Evolutionary conservation across 2,329 filamentous ascomycete species (phyloP).

Genomic region (Nemania serpens): DNA sequence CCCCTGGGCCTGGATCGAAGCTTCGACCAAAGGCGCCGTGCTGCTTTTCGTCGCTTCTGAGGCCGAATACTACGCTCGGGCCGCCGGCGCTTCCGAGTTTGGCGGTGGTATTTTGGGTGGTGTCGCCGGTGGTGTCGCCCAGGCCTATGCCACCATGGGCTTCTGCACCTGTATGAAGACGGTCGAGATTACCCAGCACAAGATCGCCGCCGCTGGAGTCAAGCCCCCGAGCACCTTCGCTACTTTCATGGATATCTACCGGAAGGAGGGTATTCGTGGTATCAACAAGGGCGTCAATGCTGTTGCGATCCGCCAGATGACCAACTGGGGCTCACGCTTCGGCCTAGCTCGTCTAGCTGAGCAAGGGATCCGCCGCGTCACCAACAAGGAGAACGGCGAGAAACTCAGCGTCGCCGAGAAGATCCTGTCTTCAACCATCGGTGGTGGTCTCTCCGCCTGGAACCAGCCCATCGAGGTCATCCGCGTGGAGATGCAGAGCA

Average conservation of each 20-base stretch:
- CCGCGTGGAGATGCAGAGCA: constrained; percentile 99
- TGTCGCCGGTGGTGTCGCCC: constrained; percentile 91
- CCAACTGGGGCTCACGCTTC: constrained; percentile 98
- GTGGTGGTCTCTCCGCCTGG: constrained; percentile 95
- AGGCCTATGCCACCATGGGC: constrained; percentile 99
- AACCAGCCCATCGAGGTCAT: constrained; percentile 99
- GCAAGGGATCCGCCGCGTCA: constrained; percentile 78
- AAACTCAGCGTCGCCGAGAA: constrained; percentile 84
- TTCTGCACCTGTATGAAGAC: constrained; percentile 99
- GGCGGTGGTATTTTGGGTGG: constrained; percentile 86
- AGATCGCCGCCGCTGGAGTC: constrained; percentile 80
- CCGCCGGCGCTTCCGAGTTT: constrained; percentile 83
- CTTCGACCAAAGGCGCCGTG: constrained; percentile 98
- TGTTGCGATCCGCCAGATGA: constrained; percentile 97
- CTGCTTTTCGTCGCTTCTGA: constrained; percentile 99
- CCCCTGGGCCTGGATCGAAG: constrained; percentile 99
- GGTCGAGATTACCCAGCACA: constrained; percentile 98
- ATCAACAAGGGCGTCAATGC: constrained; percentile 99
- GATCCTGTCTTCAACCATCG: constrained; percentile 81
- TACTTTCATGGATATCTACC: constrained; percentile 98
- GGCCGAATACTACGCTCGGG: constrained; percentile 91
- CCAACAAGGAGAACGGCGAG: constrained; percentile 77
- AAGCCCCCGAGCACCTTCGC: constrained; percentile 89
- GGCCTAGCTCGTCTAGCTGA: constrained; percentile 91
- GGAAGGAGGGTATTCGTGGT: constrained; percentile 86